These are phyloP conservation scores for Pholiota adiposa DNA, from an alignment of 1,284 basidiomycete genomes.

Conservation along the genomic window DNA sequence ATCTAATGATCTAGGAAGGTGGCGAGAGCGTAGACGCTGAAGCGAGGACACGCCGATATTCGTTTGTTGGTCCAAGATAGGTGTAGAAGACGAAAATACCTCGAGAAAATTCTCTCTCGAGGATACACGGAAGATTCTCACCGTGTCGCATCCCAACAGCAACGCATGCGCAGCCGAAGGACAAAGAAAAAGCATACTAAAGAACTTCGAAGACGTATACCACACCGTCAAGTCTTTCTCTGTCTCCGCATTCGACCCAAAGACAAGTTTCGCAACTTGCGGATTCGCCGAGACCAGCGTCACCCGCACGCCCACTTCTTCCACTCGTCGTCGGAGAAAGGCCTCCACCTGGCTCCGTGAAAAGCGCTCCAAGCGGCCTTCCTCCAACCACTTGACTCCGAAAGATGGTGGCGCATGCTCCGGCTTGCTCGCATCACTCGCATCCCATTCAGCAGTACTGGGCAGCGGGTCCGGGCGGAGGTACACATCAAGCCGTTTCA, in stretches of 20 bases:
- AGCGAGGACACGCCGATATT: no score
- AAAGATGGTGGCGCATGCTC: constrained; percentile 23
- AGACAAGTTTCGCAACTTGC: constrained; percentile 25
- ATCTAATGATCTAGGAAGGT: constrained; percentile 23
- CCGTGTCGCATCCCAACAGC: constrained; percentile 36
- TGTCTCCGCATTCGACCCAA: constrained; percentile 15
- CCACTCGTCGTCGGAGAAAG: constrained; percentile 40
- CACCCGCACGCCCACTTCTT: constrained; percentile 39
- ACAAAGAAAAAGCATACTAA: constrained; percentile 51
- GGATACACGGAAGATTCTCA: constrained; percentile 40
- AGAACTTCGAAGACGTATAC: constrained; percentile 58
- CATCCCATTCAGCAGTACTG: constrained; percentile 19
- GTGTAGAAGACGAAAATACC: constrained; percentile 39
- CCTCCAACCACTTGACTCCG: constrained; percentile 52
- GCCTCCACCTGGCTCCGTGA: constrained; percentile 37
- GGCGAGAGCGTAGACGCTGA: constrained; percentile 23
- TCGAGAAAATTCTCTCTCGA: constrained; percentile 41
- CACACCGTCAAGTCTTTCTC: constrained; percentile 41
- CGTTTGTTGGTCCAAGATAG: not conserved
- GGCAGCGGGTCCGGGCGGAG: constrained; percentile 66
- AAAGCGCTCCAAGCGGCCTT: constrained; percentile 44
- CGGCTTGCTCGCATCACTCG: not conserved
- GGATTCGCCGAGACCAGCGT: constrained; percentile 46
- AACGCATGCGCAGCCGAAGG: constrained; percentile 51
- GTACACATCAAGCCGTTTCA: constrained; percentile 63